phyloP scores from a whole-genome alignment of 345 rosid genomes.

The Brassica napus region DNA sequence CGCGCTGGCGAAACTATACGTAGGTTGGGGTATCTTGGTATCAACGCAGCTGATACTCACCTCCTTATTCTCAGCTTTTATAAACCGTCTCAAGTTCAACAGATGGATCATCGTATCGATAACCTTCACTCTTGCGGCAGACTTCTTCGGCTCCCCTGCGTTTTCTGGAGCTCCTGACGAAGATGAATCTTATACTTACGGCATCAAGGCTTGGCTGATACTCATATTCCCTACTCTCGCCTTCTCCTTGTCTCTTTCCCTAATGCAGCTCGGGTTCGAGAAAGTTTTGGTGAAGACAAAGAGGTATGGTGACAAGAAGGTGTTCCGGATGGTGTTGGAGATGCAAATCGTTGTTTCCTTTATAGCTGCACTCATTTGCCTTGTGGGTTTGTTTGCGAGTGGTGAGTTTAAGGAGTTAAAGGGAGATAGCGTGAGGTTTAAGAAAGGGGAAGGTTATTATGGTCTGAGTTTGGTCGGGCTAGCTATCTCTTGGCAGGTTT shows the following conservation, averaged over 20 bases:
- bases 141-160: conserved; percentile 18
- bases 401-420: conserved; percentile 37
- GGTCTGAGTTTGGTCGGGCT: conserved; percentile 27
- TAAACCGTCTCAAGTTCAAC: conserved; percentile 51
- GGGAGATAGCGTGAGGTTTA: conserved; percentile 34
- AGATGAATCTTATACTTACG: conserved; percentile 30
- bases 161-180: conserved; percentile 35
- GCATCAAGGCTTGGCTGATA: conserved; percentile 35
- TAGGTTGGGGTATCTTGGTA: conserved; percentile 44
- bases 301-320: conserved; percentile 33
- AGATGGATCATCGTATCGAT: conserved; percentile 48
- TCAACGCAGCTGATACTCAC: conserved; percentile 54
- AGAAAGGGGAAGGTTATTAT: conserved; percentile 33
- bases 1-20: conserved; percentile 35
- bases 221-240: conserved; percentile 35
- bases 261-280: conserved; percentile 37
- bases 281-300: conserved; percentile 31
- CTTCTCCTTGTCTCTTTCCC: conserved; percentile 36
- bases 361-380: conserved; percentile 29
- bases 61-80: conserved; percentile 47
- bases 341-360: conserved; percentile 39
- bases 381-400: conserved; percentile 32
- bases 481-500: conserved; percentile 39
- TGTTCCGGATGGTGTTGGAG: conserved; percentile 37
- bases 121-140: conserved; percentile 25